Evolutionary conservation across 2,329 filamentous ascomycete genomes (phyloP), one percentile per base, ranked within the genome.

Genomic region (Didymella pinodella): DNA sequence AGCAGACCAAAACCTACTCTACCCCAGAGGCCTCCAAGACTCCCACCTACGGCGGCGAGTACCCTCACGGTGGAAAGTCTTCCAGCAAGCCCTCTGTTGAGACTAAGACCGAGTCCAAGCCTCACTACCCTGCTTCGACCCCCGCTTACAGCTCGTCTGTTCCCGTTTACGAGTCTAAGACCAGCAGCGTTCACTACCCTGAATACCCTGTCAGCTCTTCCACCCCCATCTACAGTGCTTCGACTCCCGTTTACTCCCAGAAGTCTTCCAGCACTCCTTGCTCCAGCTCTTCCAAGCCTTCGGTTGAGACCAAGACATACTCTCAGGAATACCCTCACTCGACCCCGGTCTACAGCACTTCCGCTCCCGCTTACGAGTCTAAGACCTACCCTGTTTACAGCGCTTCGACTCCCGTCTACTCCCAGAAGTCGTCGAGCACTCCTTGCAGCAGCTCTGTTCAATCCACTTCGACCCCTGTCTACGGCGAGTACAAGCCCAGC

Each of bases 1-100:
- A 72, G 46, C 51, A 65, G 46, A 65, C 65, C 29, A 62, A 65
- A 34, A 61, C 64, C 18, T 68, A 69, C 61, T 58, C 63, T 36
- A 32, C 31, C 40, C 54, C 63, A 38, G 49, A 49, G 3, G 59
- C 65, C 20, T 47, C 53, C 49, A 49, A 64, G 46, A 63, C 62
- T 31, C 58, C 61, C n/a, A 28, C 32, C 12, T 40, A 62, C 44
- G 43, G 52, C 18, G 52, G 54, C 20, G 54, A 55, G 32, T 57
- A 38, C n/a, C 36, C 36, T 10, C 36, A 38, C 36, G n/a, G n/a
- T 18, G n/a, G n/a, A 20, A n/a, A 18, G 36, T 18, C 36, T 20
- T 38, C n/a, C 36, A 38, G 36, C 36, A 36, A 36, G 34, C 34
- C 36, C 8, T 38, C n/a, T 8, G 36, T 38, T 3, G 31, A 32